Conservation (phyloP, 345 rosid species). For the Salix viminalis region DNA sequence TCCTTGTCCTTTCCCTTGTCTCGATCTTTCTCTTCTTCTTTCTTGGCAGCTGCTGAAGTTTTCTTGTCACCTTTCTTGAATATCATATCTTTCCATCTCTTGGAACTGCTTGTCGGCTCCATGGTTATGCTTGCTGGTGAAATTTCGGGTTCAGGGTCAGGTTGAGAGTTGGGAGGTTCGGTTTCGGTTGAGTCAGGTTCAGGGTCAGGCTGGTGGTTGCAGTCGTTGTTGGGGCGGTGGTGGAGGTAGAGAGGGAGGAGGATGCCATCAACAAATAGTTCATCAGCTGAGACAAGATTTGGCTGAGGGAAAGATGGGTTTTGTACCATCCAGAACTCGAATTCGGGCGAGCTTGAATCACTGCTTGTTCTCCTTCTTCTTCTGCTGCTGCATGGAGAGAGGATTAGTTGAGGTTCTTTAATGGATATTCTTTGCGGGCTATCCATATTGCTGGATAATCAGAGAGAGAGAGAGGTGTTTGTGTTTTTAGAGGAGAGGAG, state of each 20-base stretch:
- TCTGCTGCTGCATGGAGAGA: conserved; percentile 17
- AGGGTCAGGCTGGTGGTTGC: conserved; percentile 14
- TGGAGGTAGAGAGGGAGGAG: conserved; percentile 58
- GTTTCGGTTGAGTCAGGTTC: not conserved
- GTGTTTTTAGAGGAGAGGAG: not conserved
- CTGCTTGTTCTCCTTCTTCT: conserved; percentile 9
- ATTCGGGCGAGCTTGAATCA: conserved; percentile 52
- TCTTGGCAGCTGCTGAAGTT: not conserved
- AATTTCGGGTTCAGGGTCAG: conserved; percentile 11
- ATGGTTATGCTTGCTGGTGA: conserved; percentile 1
- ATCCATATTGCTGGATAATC: not conserved
- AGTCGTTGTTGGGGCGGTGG: conserved; percentile 3
- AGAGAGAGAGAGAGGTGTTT: not conserved
- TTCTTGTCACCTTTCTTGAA: conserved; percentile 43
- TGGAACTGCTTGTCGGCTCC: conserved; percentile 28
- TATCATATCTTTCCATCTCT: conserved; percentile 67
- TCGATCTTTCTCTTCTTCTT: not conserved
- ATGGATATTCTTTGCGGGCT: not conserved
- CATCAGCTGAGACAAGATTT: conserved; percentile 62
- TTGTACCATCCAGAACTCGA: conserved; percentile 65
- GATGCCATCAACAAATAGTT: conserved; percentile 67
- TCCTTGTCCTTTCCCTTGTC: conserved; percentile 15
- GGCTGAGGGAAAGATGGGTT: conserved; percentile 46
- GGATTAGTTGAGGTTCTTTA: not conserved
- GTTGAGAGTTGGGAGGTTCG: conserved; percentile 12